Base-by-base conservation (phyloP, 2,329 filamentous ascomycete genomes). In the Ascochyta koolunga region DNA sequence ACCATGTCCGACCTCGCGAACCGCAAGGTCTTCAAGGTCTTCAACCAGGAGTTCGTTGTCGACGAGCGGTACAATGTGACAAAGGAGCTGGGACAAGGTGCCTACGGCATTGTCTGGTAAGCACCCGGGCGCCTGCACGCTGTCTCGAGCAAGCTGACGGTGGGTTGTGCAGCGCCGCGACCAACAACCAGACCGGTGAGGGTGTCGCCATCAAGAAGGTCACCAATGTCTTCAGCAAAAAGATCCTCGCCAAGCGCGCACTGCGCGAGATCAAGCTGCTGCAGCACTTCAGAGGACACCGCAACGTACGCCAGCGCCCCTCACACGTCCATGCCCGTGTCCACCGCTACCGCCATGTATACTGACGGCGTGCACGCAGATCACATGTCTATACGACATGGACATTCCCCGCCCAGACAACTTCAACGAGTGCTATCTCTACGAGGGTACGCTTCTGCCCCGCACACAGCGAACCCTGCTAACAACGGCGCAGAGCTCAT, bases 211-310 rank as follows among this genome's bases (percentile, higher is more conserved):
- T 99, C 83, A 99, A 99, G 80, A 99, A 99, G 80, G 91, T 99
- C 76, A 99, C 95, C 81, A 99, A 99, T 89, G 93, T 99, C 69
- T 99, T 99, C 79, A 97, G 92, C 85, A 99, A 99, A 82, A 98
- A 98, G 86, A 99, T 99, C 67, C 84, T 99, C 65, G 95, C 95
- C 69, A 99, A 99, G 87, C 90, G 95, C 72, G 95, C 95, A 43
- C 79, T 99, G 82, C 88, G 95, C 77, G 95, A 99, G 81, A 98
- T 99, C 80, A 99, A 98, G 85, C 85, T 99, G 66, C 83, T 99
- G 62, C 93, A 98, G 81, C 95, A 99, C 79, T 99, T 99, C 81
- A 86, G 95, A 74, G 80, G 79, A 33, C 79, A 82, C 66, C 72
- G 79, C 55, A 82, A 82, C 62, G 76, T 78, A 76, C 55, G 69